Conservation (phyloP, 345 rosid genomes). For the Carallia brachiata region DNA sequence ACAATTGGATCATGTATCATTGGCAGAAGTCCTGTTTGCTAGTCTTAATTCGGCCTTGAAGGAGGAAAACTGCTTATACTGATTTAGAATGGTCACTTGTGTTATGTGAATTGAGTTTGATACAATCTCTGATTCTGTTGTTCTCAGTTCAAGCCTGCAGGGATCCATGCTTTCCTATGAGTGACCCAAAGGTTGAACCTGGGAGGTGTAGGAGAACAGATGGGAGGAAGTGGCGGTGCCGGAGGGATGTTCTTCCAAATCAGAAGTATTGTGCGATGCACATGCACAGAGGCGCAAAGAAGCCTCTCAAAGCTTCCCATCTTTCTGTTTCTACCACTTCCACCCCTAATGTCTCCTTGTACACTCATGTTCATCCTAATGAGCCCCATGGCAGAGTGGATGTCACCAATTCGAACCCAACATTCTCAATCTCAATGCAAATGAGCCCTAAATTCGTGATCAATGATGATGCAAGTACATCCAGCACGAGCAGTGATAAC, state of each 20-base stretch:
- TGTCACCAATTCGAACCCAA: no score
- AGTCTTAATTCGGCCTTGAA: no score
- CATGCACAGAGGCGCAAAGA: no score
- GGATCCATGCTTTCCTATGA: constrained; percentile 18
- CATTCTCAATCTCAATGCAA: neutral
- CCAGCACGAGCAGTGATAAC: constrained; percentile 51
- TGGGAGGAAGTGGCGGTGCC: constrained; percentile 80
- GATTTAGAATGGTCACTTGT: no score
- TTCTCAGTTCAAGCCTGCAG: constrained; percentile 27
- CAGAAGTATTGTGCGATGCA: constrained; percentile 52
- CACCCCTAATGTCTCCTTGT: no score
- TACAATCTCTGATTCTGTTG: neutral
- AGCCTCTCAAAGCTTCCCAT: no score
- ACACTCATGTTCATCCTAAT: constrained; percentile 5
- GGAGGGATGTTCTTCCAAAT: constrained; percentile 43
- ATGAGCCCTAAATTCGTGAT: constrained; percentile 18
- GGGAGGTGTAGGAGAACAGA: constrained; percentile 80
- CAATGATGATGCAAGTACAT: constrained; percentile 30
- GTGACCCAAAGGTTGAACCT: constrained; percentile 36
- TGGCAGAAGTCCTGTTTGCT: no score
- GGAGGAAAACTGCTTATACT: no score
- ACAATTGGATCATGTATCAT: neutral
- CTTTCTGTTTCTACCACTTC: no score
- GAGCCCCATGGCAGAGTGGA: constrained; percentile 10
- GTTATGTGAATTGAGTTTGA: no score